These are phyloP conservation scores for Colletotrichum theobromicola DNA, from an alignment of 2,329 filamentous ascomycete species.

Conservation along the genomic window DNA sequence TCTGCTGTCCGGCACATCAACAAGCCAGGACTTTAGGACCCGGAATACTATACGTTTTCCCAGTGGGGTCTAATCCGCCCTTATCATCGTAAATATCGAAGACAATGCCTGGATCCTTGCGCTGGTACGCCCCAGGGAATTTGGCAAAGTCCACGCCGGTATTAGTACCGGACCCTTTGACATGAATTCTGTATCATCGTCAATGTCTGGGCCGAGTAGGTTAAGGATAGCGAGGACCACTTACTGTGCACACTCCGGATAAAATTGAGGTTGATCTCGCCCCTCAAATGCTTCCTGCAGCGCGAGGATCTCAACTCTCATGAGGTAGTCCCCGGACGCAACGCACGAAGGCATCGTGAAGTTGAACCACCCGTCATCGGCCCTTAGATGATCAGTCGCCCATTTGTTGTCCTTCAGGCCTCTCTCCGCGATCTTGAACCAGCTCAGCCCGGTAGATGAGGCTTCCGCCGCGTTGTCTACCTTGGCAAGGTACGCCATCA, in stretches of 20 bases:
- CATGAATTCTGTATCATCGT: constrained; percentile 36
- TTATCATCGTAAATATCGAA: constrained; percentile 33
- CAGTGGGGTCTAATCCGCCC: constrained; percentile 22
- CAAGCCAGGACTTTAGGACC: constrained; percentile 25
- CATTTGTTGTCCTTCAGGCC: constrained; percentile 31
- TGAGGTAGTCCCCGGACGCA: constrained; percentile 44
- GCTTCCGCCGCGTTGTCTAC: constrained; percentile 50
- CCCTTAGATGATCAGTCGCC: constrained; percentile 30
- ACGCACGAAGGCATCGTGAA: constrained; percentile 42
- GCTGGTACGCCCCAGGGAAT: constrained; percentile 40
- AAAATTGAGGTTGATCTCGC: constrained; percentile 24
- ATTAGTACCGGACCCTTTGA: constrained; percentile 33
- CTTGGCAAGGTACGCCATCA: constrained; percentile 53
- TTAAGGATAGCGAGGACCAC: constrained; percentile 16
- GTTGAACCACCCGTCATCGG: constrained; percentile 31
- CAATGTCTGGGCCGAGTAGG: background rate
- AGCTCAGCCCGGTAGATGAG: constrained; percentile 38
- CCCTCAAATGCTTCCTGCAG: constrained; percentile 36
- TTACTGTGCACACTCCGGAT: constrained; percentile 27
- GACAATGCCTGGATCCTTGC: constrained; percentile 37
- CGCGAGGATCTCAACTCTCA: constrained; percentile 46
- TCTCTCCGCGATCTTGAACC: constrained; percentile 58
- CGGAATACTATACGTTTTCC: constrained; percentile 38
- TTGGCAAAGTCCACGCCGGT: constrained; percentile 30
- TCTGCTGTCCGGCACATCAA: too few relatives aligned